Evolutionary conservation across 2,329 filamentous ascomycete genomes (phyloP), one percentile per base, ranked within the genome.

Genomic region (Pseudogymnoascus sp.): DNA sequence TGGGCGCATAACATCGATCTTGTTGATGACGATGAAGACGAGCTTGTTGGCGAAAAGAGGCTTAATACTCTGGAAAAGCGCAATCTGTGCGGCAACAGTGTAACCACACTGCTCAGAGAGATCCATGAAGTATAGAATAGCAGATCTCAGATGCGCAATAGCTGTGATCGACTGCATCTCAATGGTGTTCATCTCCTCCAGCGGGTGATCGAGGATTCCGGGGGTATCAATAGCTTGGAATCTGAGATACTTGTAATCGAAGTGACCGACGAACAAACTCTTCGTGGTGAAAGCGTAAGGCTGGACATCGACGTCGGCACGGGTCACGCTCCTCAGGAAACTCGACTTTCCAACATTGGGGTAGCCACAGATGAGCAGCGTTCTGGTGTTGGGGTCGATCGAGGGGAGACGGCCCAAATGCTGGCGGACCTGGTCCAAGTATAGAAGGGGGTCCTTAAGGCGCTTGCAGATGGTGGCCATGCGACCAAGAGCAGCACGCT

Each of bases 171-270:
- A 90, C 81, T 97, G 94, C 91, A 97, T 97, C 78, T 99, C 94
- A 73, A 99, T 99, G 3, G 94, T 97, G 79, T 97, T 96, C 94
- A 97, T 99, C 79, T 97, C 94, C 78, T 97, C 94, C 7, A 99
- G 85, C 36, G 93, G 92, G 75, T 99, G 94, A 71, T 99, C 94
- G 65, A 99, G 80, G 68, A 99, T 96, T 81, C 94, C 94, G n/a
- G 93, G 93, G 9, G 94, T 99, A 77, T 99, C 94, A 69, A 99
- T 97, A 29, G 92, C 92, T 79, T 92, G 89, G 78, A 92, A 92
- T 65, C 90, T 84, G 68, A 92, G 81, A 78, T 93, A 94, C 78
- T 96, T 96, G 81, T 95, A 96, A 78, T 96, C 92, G 74, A 97
- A 97, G 78, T 99, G 94, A 64, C 94, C 94, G 31, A 97, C 93